Evolutionary conservation across 352 stramenopile genomes (phyloP).

Genomic region (Phytophthora melonis): DNA sequence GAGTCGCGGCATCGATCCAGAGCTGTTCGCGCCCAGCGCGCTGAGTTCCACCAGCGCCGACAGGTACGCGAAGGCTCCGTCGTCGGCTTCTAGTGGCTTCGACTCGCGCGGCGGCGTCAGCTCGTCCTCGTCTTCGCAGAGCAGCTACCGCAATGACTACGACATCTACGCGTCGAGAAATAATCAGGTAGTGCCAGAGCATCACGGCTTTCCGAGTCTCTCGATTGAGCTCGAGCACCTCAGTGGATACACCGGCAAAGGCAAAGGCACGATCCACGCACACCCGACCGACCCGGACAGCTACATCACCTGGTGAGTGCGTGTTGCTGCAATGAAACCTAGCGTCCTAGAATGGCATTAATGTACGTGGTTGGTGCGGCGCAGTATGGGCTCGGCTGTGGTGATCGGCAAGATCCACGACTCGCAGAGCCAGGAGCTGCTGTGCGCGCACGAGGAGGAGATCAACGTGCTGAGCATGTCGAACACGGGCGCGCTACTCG

Average conservation of each 20-base stretch:
- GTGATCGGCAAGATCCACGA: conserved; percentile 60
- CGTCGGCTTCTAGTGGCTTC: conserved; percentile 5
- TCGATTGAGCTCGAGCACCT: conserved; percentile 77
- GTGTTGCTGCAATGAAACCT: too few relatives aligned
- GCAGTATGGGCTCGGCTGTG: conserved; percentile 65
- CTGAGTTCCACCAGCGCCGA: conserved; percentile 8
- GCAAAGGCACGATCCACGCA: conserved; percentile 62
- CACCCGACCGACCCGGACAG: conserved; percentile 57
- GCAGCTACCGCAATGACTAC: conserved; percentile 20
- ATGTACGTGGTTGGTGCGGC: too few relatives aligned
- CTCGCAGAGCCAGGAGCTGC: conserved; percentile 62
- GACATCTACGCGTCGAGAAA: conserved; percentile 24
- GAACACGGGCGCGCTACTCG: conserved; percentile 47
- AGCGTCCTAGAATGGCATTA: too few relatives aligned
- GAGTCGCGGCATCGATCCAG: conserved; percentile 47
- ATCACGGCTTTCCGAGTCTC: conserved; percentile 12
- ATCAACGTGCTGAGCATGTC: conserved; percentile 59
- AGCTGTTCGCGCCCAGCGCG: conserved; percentile 64
- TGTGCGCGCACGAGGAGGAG: conserved; percentile 66
- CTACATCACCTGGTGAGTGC: conserved; percentile 61
- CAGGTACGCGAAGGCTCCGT: conserved; percentile 20
- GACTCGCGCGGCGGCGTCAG: conserved; percentile 1
- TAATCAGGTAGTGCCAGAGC: conserved; percentile 23
- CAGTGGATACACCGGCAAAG: conserved; percentile 65
- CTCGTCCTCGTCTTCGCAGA: conserved; percentile 10